Evolutionary conservation across 2,329 filamentous ascomycete genomes (phyloP), one percentile per base, ranked within the genome.

Genomic region (Xylaria sp.): DNA sequence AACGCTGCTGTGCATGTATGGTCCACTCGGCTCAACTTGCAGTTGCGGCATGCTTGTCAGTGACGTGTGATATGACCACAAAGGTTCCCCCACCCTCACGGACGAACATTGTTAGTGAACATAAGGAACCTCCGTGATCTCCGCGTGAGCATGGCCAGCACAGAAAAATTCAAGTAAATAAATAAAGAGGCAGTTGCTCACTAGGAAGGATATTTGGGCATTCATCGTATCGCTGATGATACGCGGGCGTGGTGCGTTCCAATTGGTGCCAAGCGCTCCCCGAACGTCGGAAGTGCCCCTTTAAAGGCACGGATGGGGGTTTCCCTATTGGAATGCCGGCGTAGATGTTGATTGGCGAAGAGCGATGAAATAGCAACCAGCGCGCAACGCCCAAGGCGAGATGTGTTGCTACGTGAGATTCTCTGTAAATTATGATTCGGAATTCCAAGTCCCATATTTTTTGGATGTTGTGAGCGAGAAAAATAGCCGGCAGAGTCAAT

Each of bases 201-300:
- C 73, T 62, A 75, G 71, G 63, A 75, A 75, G 51, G 72, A 74
- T 67, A 75, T 75, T 65, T 75, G 73, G 56, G 72, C 71, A 64
- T 75, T 75, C 73, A 75, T 75, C 38, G 62, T 73, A 64, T 65
- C 55, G 47, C 61, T 65, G 66, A 65, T 62, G 65, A 66, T 61
- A 67, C 46, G 57, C 63, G 61, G 64, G 28, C 51, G 21, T 28
- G 23, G 47, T 23, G 60, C 35, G 59, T 50, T 47, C 66, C 66
- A 66, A 62, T 65, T 64, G 60, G 55, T 65, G 61, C 58, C 64
- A 58, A 65, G 62, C 58, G 59, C 67, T 37, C 66, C 67, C 70
- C 69, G 69, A 72, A 60, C 43, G 56, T 71, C 68, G 70, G 70
- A 69, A 55, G 69, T 53, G 63, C 64, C 64, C 69, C 67, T 60